Evolutionary conservation across 2,329 filamentous ascomycete species (phyloP).

Genomic region (Dendryphion nanum): DNA sequence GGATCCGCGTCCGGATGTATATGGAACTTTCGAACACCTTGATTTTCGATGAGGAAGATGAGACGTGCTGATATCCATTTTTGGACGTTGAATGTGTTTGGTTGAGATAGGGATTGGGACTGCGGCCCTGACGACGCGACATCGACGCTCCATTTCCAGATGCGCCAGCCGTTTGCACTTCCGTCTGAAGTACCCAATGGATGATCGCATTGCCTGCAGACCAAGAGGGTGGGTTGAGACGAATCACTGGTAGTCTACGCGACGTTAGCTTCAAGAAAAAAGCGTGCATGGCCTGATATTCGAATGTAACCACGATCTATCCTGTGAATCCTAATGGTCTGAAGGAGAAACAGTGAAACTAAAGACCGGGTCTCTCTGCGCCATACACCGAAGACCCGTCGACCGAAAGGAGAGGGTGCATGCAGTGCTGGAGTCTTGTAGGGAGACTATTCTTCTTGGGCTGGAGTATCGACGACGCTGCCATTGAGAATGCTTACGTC

Average conservation of each 20-base stretch:
- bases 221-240: neutral
- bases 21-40: slow-evolving; percentile 57
- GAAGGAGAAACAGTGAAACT: slow-evolving; percentile 33
- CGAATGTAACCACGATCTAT: slow-evolving; percentile 34
- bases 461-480: slow-evolving; percentile 59
- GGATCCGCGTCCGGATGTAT: slow-evolving; percentile 41
- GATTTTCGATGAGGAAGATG: slow-evolving; percentile 55
- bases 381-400: slow-evolving; percentile 27
- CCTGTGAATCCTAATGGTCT: slow-evolving; percentile 33
- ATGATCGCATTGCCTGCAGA: slow-evolving; percentile 11
- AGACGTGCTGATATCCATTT: slow-evolving; percentile 57
- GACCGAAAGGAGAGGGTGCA: slow-evolving; percentile 28
- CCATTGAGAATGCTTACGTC: slow-evolving; percentile 46
- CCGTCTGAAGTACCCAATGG: slow-evolving; percentile 44
- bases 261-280: slow-evolving; percentile 3
- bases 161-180: slow-evolving; percentile 45
- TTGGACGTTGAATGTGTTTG: slow-evolving; percentile 19
- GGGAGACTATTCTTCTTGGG: slow-evolving; percentile 48
- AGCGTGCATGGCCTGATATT: no score
- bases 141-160: slow-evolving; percentile 51
- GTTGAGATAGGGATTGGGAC: slow-evolving; percentile 1
- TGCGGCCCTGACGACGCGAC: slow-evolving; percentile 15
- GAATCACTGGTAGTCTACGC: neutral
- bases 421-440: slow-evolving; percentile 19
- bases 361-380: slow-evolving; percentile 27